A percentile compares a stretch with the other conserved stretches of the same genome.
phyloP scores from a whole-genome alignment of 306 rosid species.

The Amphicarpaea edgeworthii region DNA sequence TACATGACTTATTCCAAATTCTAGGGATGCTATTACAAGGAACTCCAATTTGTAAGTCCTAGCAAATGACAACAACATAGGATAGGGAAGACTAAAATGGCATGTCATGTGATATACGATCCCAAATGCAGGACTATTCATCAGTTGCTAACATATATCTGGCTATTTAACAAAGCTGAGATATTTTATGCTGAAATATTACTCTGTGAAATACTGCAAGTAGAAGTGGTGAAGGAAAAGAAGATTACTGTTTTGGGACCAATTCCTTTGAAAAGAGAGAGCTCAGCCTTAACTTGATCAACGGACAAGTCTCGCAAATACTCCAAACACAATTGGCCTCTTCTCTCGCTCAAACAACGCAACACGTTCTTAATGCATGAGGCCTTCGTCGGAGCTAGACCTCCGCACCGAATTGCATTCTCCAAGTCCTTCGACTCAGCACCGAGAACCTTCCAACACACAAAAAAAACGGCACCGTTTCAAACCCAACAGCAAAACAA shows the following conservation, averaged over 20 bases:
- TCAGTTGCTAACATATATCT: not conserved
- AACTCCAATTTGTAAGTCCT: not conserved
- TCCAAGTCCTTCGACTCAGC: slow-evolving; percentile 72
- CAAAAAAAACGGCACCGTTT: slow-evolving; percentile 27
- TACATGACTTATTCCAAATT: slow-evolving; percentile 14
- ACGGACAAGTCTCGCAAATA: slow-evolving; percentile 70
- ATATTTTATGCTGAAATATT: not conserved
- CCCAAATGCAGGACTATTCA: slow-evolving; percentile 21
- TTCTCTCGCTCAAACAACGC: slow-evolving; percentile 71
- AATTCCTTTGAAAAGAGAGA: slow-evolving; percentile 86
- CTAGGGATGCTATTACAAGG: slow-evolving; percentile 11
- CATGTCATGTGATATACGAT: too few species aligned
- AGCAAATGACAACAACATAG: not conserved
- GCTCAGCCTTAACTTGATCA: slow-evolving; percentile 74
- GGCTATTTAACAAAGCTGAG: not conserved
- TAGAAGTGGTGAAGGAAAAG: slow-evolving; percentile 1
- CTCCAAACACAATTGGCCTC: slow-evolving; percentile 82
- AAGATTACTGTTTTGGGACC: slow-evolving; percentile 86
- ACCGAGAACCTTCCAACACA: slow-evolving; percentile 64
- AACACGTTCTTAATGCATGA: slow-evolving; percentile 77
- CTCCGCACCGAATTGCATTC: slow-evolving; percentile 86
- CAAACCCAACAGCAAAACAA: not conserved
- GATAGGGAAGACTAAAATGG: slow-evolving; percentile 2
- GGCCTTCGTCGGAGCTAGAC: slow-evolving; percentile 84
- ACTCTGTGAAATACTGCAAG: not conserved